phyloP scores from a whole-genome alignment of 331 rosid genomes.

The Ulmus americana region DNA sequence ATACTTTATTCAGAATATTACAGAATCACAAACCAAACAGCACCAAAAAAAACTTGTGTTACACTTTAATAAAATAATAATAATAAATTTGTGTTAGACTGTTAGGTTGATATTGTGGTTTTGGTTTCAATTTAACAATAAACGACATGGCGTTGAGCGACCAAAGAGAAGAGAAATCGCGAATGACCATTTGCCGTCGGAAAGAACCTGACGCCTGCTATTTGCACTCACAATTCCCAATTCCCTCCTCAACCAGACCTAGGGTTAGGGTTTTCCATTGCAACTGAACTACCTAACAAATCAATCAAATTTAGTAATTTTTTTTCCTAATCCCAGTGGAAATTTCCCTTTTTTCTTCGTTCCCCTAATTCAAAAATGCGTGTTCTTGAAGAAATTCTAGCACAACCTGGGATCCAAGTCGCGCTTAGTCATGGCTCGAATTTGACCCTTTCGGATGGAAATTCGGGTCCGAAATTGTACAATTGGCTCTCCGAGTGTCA shows the following conservation, averaged over 20 bases:
- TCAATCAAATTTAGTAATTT: not conserved
- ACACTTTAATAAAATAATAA: no score
- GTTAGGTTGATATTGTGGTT: no score
- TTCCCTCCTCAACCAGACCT: not conserved
- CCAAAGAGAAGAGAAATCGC: not conserved
- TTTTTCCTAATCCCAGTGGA: not conserved
- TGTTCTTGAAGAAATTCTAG: slow-evolving; percentile 26
- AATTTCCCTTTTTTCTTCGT: not conserved
- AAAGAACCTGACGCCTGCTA: not conserved
- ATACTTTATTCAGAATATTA: no score
- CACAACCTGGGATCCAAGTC: slow-evolving; percentile 35
- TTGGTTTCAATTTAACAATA: no score
- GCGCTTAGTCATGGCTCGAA: slow-evolving; percentile 25
- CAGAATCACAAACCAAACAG: no score
- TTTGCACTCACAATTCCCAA: not conserved
- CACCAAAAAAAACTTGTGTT: no score
- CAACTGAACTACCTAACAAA: not conserved
- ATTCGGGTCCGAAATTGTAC: slow-evolving; percentile 31
- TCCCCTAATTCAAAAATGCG: slow-evolving; percentile 20
- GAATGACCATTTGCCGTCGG: not conserved
- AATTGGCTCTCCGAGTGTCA: slow-evolving; percentile 62
- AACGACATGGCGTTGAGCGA: no score
- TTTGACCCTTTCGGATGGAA: slow-evolving; percentile 17
- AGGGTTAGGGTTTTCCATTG: slow-evolving; percentile 22
- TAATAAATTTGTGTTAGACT: no score